Conservation (phyloP, 108 stramenopile genomes). For the Pseudonitzschia multistriata region DNA sequence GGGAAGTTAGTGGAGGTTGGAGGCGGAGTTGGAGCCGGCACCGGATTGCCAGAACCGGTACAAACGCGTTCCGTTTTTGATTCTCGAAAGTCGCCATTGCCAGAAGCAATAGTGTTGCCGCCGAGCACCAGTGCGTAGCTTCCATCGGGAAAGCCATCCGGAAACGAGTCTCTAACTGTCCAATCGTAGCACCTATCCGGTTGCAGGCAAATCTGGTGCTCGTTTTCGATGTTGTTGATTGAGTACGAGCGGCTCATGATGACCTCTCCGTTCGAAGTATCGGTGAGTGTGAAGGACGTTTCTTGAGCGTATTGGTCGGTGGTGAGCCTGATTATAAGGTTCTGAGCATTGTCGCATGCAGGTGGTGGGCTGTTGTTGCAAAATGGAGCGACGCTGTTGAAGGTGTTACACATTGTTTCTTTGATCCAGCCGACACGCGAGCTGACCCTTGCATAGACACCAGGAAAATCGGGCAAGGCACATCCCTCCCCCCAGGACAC, state of each 20-base stretch:
- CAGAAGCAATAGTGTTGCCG: no score
- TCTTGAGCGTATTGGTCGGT: neutral
- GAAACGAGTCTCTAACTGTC: neutral
- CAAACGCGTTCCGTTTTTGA: no score
- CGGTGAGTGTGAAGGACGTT: neutral
- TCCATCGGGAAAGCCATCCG: neutral
- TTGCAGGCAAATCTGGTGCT: neutral
- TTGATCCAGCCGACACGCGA: constrained; percentile 24
- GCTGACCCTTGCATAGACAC: constrained; percentile 31
- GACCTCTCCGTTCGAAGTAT: neutral
- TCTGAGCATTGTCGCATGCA: neutral
- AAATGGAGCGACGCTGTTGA: neutral
- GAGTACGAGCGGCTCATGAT: neutral
- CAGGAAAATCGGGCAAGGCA: constrained; percentile 27
- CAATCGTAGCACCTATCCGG: neutral
- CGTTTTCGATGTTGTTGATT: neutral
- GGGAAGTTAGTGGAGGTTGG: no score
- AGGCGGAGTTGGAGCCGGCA: no score
- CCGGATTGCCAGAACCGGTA: no score
- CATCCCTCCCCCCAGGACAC: constrained; percentile 51
- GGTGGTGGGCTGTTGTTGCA: constrained; percentile 1
- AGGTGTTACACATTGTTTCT: constrained; percentile 11
- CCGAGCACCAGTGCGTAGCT: no score
- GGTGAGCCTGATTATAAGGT: neutral
- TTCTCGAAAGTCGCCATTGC: no score